These are phyloP conservation scores for Fusarium buxicola DNA, from an alignment of 2,329 filamentous ascomycete genomes.

Conservation along the genomic window DNA sequence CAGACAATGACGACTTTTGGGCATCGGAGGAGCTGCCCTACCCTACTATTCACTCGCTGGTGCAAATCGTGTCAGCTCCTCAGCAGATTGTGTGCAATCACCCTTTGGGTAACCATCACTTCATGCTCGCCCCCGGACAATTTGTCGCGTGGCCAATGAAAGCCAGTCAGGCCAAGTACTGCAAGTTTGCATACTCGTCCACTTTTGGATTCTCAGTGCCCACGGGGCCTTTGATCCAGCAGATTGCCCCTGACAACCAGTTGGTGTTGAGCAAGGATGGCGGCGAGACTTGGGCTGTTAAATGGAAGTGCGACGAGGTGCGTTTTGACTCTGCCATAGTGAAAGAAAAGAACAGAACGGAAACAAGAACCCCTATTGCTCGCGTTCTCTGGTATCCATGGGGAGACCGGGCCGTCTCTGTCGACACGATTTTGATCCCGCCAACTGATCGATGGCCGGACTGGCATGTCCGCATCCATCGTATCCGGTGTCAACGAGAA, in stretches of 20 bases:
- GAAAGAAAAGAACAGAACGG: not conserved
- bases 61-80: conserved; percentile 42
- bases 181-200: conserved; percentile 62
- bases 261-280: conserved; percentile 49
- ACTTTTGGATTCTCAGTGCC: conserved; percentile 60
- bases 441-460: conserved; percentile 50
- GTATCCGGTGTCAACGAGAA: not conserved
- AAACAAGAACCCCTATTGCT: not conserved
- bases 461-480: conserved; percentile 49
- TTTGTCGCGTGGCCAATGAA: conserved; percentile 54
- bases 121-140: conserved; percentile 56
- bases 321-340: not conserved
- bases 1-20: conserved; percentile 59
- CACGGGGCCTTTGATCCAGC: conserved; percentile 49
- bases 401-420: conserved; percentile 42
- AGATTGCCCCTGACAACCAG: conserved; percentile 50
- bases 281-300: conserved; percentile 47
- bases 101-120: conserved; percentile 52
- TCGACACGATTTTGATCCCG: conserved; percentile 47
- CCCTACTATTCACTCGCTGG: conserved; percentile 13
- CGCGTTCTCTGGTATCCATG: conserved; percentile 42
- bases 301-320: conserved; percentile 43
- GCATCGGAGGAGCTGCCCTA: conserved; percentile 49
- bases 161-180: conserved; percentile 58
- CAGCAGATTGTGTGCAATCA: conserved; percentile 60